Evolutionary conservation across 2,329 filamentous ascomycete genomes (phyloP), one percentile per base, ranked within the genome.

Genomic region (Alternaria rosae): DNA sequence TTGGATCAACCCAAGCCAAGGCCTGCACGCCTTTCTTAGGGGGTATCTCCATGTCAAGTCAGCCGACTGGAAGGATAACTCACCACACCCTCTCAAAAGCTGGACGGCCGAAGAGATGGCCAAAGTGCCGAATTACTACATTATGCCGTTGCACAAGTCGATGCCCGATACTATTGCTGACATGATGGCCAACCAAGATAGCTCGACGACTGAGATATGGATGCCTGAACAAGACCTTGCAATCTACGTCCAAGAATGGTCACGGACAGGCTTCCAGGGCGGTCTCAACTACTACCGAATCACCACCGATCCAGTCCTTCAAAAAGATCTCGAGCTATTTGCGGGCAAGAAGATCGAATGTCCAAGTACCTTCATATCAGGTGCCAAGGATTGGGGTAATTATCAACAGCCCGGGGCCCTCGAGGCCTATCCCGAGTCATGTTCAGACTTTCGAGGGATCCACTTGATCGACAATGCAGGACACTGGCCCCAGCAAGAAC

Each of bases 401-500:
- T 89, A 86, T 71, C 89, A 92, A 73, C 85, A 89, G 66, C 89
- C 89, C 0, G 88, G 88, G 1, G 88, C 85, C 0, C 72, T 92
- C 5, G 87, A 91, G 71, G 83, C 82, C 26, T 86, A 88, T 76
- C 80, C 80, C 6, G 77, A 81, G 8, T 81, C 81, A 0, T 89
- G 87, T 65, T 79, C 76, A 25, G 82, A 85, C 60, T 90, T 87
- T 70, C 80, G 81, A 52, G 85, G 86, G 1, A 76, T 81, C 32
- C 83, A 73, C 52, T 78, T 88, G 17, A 79, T 91, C 12, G 83
- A 88, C 15, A 83, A 84, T 1, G 88, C 88, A 5, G 89, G 89
- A 0, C 90, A 92, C 79, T 92, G 89, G 89, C 85, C 89, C 35
- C 88, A 90, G 71, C 88, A 91, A 76, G 89, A 91, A 74, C 82